phyloP scores from a whole-genome alignment of 129 eudicot species.

The Glebionis coronaria region DNA sequence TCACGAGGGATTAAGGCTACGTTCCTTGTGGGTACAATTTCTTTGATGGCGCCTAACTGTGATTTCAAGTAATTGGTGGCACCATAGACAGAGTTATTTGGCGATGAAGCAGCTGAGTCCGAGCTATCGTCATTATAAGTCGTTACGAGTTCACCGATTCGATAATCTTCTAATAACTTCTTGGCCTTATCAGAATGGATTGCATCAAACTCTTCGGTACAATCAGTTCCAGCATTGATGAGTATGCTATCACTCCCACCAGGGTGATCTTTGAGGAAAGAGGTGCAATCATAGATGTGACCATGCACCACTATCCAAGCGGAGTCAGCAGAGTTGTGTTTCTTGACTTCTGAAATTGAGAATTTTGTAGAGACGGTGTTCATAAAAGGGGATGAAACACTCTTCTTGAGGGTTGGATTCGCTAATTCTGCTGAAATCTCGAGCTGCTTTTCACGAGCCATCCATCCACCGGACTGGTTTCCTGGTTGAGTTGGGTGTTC shows the following conservation, averaged over 20 bases:
- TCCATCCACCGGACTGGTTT: constrained; percentile 95
- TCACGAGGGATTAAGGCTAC: constrained; percentile 67
- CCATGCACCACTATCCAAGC: constrained; percentile 99
- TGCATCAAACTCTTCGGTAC: constrained; percentile 94
- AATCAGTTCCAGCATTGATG: constrained; percentile 93
- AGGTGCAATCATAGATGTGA: constrained; percentile 80
- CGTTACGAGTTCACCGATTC: constrained; percentile 75
- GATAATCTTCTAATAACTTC: constrained; percentile 63
- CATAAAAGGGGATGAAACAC: constrained; percentile 82
- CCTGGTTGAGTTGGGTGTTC: constrained; percentile 99
- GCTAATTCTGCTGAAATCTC: constrained; percentile 47
- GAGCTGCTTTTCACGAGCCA: constrained; percentile 77
- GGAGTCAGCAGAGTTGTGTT: constrained; percentile 75
- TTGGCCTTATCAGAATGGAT: constrained; percentile 93
- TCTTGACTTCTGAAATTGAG: constrained; percentile 67
- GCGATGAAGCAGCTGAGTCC: constrained; percentile 61
- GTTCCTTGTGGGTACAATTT: constrained; percentile 34
- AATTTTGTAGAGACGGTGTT: constrained; percentile 54
- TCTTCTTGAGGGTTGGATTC: constrained; percentile 51
- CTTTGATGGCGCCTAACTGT: constrained; percentile 51
- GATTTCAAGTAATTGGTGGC: constrained; percentile 34
- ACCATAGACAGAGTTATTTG: constrained; percentile 73
- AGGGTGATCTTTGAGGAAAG: constrained; percentile 86
- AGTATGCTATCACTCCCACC: constrained; percentile 93
- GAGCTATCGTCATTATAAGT: constrained; percentile 41